Conservation (phyloP, 2,329 filamentous ascomycete species). For the Aspergillus flavus region DNA sequence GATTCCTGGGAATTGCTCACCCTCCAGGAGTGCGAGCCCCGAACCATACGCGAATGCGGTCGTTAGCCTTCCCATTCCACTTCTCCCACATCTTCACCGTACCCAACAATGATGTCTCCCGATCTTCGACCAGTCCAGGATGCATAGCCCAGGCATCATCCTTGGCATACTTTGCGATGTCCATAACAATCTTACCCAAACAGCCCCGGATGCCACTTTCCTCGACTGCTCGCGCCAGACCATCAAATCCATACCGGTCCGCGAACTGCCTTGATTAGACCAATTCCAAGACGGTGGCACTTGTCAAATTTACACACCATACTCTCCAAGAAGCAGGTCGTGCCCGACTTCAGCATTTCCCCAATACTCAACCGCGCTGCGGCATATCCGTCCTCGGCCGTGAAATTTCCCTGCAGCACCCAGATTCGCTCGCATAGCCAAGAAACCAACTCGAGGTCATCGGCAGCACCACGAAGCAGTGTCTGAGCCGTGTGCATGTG, state of each 20-base stretch:
- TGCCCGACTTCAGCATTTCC: conserved; percentile 55
- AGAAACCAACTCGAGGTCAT: conserved; percentile 53
- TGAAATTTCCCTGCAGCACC: conserved; percentile 51
- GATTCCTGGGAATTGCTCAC: background rate
- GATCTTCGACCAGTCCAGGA: conserved; percentile 35
- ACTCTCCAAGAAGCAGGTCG: conserved; percentile 56
- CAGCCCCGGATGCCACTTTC: conserved; percentile 50
- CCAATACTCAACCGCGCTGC: conserved; percentile 53
- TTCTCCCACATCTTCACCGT: conserved; percentile 41
- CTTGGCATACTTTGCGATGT: conserved; percentile 46
- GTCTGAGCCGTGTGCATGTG: conserved; percentile 55
- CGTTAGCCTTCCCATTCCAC: conserved; percentile 39
- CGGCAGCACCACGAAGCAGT: conserved; percentile 52
- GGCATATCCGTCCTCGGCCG: conserved; percentile 51
- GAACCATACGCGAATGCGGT: conserved; percentile 53
- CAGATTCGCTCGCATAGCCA: conserved; percentile 58
- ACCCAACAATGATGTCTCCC: conserved; percentile 39
- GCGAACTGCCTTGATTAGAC: conserved; percentile 38
- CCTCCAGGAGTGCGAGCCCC: conserved; percentile 51
- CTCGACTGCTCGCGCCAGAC: conserved; percentile 46
- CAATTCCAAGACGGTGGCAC: background rate
- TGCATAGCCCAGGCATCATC: conserved; percentile 1
- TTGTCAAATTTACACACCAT: conserved; percentile 39
- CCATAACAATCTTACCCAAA: conserved; percentile 50
- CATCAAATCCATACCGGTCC: conserved; percentile 51